Conservation (phyloP, 2,329 filamentous ascomycete species). For the Pseudocercospora macadamiae region DNA sequence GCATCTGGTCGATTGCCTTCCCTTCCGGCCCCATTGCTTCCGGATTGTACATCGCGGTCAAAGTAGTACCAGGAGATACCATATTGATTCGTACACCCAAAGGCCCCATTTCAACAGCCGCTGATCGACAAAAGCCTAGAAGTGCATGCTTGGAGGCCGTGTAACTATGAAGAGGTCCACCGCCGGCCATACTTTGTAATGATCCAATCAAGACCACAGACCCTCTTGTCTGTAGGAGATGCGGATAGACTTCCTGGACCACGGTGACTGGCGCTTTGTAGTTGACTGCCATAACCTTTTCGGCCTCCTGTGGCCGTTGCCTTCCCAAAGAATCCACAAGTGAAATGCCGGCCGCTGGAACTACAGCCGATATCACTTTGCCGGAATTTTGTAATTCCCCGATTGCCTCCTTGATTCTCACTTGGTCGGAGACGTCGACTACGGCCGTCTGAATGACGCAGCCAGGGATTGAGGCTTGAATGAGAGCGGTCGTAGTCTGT, state of each 20-base stretch:
- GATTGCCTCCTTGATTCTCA: background rate
- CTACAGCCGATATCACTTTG: background rate
- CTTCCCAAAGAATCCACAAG: background rate
- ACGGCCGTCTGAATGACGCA: background rate
- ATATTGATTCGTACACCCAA: background rate
- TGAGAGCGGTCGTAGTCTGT: background rate
- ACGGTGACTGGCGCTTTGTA: background rate
- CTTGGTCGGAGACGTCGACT: background rate
- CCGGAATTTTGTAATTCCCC: background rate
- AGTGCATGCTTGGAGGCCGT: background rate
- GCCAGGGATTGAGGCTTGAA: background rate
- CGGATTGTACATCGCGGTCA: background rate
- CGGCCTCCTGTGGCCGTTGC: background rate
- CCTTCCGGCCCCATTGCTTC: conserved; percentile 28
- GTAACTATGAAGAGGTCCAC: background rate
- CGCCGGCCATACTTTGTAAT: background rate
- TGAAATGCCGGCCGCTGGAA: background rate
- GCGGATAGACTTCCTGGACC: background rate
- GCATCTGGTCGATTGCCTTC: conserved; percentile 48
- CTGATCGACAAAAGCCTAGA: background rate
- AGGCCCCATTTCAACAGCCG: background rate
- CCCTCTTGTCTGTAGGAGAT: background rate
- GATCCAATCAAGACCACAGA: background rate
- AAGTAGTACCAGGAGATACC: background rate
- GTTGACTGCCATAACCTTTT: background rate